Evolutionary conservation across 306 rosid species (phyloP).

Genomic region (Vachellia collinsii): DNA sequence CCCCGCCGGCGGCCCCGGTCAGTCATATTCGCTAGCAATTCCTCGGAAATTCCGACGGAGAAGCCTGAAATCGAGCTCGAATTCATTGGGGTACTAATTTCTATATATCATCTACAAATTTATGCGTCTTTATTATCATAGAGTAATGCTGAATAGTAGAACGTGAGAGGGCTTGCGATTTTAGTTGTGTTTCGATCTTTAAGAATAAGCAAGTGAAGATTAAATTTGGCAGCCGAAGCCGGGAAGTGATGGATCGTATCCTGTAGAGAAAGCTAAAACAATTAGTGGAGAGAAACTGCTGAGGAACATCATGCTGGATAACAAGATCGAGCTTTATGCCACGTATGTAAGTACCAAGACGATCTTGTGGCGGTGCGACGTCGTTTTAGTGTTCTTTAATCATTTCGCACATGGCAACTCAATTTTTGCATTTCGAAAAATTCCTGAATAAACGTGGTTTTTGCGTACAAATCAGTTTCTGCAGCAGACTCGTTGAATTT

Average conservation of each 20-base stretch:
- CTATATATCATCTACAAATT: not conserved
- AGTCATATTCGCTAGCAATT: constrained; percentile 40
- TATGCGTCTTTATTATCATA: not conserved
- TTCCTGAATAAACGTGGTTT: not conserved
- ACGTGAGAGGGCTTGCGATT: not conserved
- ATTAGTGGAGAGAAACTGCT: constrained; percentile 80
- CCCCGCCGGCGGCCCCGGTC: constrained; percentile 40
- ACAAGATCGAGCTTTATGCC: constrained; percentile 87
- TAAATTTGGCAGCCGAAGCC: constrained; percentile 62
- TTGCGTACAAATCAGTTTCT: not conserved
- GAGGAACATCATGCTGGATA: constrained; percentile 87
- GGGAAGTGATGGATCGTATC: constrained; percentile 62
- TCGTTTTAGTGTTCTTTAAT: constrained; percentile 3
- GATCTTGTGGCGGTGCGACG: not conserved
- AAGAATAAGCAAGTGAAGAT: not conserved
- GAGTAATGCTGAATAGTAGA: not conserved
- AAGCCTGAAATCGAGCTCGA: constrained; percentile 75
- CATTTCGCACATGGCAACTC: not conserved
- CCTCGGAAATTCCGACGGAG: constrained; percentile 41
- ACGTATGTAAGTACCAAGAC: constrained; percentile 70
- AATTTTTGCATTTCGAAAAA: not conserved
- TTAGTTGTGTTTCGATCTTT: not conserved
- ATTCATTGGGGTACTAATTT: constrained; percentile 63
- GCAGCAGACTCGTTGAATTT: not conserved
- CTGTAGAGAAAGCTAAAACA: constrained; percentile 67